A percentile compares a stretch with the other conserved stretches of the same genome.
phyloP scores from a whole-genome alignment of 148 eudicot genomes.

The Chenopodium formosanum region DNA sequence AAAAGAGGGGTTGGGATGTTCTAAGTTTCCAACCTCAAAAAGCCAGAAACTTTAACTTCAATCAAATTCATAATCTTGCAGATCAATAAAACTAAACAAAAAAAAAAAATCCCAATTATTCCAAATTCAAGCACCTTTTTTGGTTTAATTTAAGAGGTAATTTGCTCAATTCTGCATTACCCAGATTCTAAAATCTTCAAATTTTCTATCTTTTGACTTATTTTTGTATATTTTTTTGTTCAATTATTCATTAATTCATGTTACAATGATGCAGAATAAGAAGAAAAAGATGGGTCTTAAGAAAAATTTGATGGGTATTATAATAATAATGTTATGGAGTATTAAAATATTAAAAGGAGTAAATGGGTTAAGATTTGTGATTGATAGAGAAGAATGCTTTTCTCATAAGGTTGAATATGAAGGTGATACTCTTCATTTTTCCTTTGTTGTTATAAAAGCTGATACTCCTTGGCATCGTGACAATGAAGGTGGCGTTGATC shows the following conservation, averaged over 20 bases:
- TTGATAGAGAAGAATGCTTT: conserved; percentile 80
- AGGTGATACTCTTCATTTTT: conserved; percentile 60
- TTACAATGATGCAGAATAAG: neutral
- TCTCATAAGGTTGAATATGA: conserved; percentile 55
- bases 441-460: conserved; percentile 68
- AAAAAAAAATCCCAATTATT: neutral
- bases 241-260: neutral
- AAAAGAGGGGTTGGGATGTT: neutral
- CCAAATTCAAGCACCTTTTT: neutral
- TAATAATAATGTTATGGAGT: conserved; percentile 24
- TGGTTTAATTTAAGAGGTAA: neutral
- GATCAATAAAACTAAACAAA: neutral
- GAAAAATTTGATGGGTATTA: conserved; percentile 7
- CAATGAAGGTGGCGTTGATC: conserved; percentile 61
- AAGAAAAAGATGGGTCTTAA: conserved; percentile 17
- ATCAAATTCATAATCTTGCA: neutral
- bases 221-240: neutral
- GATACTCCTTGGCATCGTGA: conserved; percentile 53
- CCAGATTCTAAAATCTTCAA: neutral
- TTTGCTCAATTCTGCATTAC: neutral
- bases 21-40: conserved; percentile 2
- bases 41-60: neutral
- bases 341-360: conserved; percentile 32
- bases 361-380: conserved; percentile 60
- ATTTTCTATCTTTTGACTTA: neutral